These are phyloP conservation scores for Suhomyces bolitotheri DNA, from an alignment of 1,139 yeast species.

Conservation along the genomic window DNA sequence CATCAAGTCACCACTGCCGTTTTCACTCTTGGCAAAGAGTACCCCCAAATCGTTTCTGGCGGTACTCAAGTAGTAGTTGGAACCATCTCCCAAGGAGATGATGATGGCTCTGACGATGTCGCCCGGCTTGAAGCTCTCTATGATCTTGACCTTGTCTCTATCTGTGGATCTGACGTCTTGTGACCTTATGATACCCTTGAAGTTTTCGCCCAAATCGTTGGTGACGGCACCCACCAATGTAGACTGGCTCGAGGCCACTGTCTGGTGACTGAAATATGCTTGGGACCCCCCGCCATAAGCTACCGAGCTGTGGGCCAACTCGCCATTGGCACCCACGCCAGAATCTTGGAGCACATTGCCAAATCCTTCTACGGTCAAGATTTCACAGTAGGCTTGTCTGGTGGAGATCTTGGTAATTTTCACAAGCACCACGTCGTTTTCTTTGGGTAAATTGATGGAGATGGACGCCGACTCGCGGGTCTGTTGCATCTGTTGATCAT, in stretches of 20 bases:
- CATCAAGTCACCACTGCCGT: conserved; percentile 78
- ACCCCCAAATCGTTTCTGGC: conserved; percentile 93
- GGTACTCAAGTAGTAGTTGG: conserved; percentile 84
- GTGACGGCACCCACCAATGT: conserved; percentile 41
- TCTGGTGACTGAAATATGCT: conserved; percentile 37
- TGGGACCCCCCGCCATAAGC: conserved; percentile 57
- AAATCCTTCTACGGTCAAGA: conserved; percentile 71
- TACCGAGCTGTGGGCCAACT: conserved; percentile 37
- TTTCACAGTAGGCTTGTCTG: conserved; percentile 80
- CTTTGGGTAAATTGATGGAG: conserved; percentile 70
- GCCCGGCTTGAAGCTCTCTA: conserved; percentile 84
- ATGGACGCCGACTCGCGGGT: conserved; percentile 19
- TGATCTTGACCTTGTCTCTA: conserved; percentile 79
- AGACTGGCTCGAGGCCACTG: conserved; percentile 49
- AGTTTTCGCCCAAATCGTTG: conserved; percentile 83
- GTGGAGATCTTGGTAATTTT: conserved; percentile 65
- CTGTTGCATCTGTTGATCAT: conserved; percentile 24
- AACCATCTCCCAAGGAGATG: conserved; percentile 90
- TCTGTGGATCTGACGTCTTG: conserved; percentile 93
- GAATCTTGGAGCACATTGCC: conserved; percentile 61
- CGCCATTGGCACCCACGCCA: conserved; percentile 68
- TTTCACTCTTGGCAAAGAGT: conserved; percentile 72
- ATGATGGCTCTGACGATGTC: conserved; percentile 85
- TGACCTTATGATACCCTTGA: conserved; percentile 81
- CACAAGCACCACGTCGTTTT: conserved; percentile 80